Base-by-base conservation (phyloP, 768 basidiomycete genomes). In the Agaricus sinodeliciosus region DNA sequence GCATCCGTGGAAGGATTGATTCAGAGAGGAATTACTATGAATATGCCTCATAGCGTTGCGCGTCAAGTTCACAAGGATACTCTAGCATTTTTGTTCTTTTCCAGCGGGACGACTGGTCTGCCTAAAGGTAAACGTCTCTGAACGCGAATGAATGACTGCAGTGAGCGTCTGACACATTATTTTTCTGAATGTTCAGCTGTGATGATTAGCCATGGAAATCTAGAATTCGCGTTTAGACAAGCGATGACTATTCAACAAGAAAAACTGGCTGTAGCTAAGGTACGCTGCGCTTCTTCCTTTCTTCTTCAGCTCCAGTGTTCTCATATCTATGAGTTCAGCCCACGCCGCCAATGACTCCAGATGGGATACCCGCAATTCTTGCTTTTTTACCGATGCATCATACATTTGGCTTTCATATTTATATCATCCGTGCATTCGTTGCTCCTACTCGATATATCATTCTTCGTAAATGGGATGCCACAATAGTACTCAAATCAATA, bases 21-120 rank as follows among this genome's bases (percentile, higher is more conserved):
- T 11, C 63, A 68, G 8, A 60, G 63, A 12, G 73, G 72, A 15
- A 66, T 64, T 39, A 58, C 49, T 11, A 67, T 66, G 22, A 65
- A 67, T 0, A 58, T 75, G 0, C 71, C 76, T 9, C 60, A 70
- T 1, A 59, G 75, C 1, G 67, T 69, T 1, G 65, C 80, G 26
- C 73, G 71, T 37, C 68, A 71, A 0, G 84, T 78, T 0, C 65
- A 57, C 9, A 69, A 67, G 28, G 68, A 82, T 52, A 83, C 82
- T 0, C 65, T 87, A 1, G 86, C 84, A 0, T 86, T 87, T 61
- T 67, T 89, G 3, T 69, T 84, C 0, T 87, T 87, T 61, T 89
- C 87, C 0, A 89, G 87, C 59, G 87, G 87, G 19, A 89, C 87
- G 0, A 87, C 76, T 56, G 87, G 87, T 1, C 67, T 82, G 3